Evolutionary conservation across 2,329 filamentous ascomycete genomes (phyloP), one percentile per base, ranked within the genome.

Genomic region (Dendryphion nanum): DNA sequence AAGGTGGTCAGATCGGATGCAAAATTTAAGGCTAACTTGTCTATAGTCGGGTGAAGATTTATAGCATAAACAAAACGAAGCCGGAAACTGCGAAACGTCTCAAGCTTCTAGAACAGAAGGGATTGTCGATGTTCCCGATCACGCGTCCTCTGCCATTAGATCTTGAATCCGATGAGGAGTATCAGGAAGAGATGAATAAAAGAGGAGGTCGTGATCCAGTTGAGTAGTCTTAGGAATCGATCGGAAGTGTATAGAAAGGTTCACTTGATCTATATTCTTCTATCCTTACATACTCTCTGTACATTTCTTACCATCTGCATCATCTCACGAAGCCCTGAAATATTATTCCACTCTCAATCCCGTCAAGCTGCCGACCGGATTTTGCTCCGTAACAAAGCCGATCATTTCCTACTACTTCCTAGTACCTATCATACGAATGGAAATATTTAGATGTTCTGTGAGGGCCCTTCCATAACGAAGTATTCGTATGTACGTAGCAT

Each of bases 51-150:
- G 70, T 84, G 48, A 75, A 71, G 35, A 60, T 83, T 5, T 85
- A 83, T 58, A 83, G 79, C 48, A 73, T 84, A 36, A 84, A 84
- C 60, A 71, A 64, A 48, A 67, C 61, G 2, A 71, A 65, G 23
- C 68, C 72, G 1, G 45, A 47, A 3, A 83, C 79, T 0, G 70
- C 67, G 14, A 61, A 61, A 20, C 66, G 78, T 0, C 61, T 83
- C 13, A 70, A 72, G 30, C 58, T 74, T 44, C 67, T 83, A 19
- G 73, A 81, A 41, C 59, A 72, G 13, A 62, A 63, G 10, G 72
- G 72, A 0, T 53, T 71, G 0, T 61, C 71, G 0, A 71, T 83
- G 4, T 55, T 67, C 1, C 79, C 79, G 0, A 70, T 82, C 23
- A 83, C 80, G 0, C 64, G 67, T 1, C 77, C 77, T 1, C 48